Percentiles rank a stretch among this genome's conserved stretches.
Conservation (phyloP, 73 alveolate genomes). For the Uronychia setigera region DNA sequence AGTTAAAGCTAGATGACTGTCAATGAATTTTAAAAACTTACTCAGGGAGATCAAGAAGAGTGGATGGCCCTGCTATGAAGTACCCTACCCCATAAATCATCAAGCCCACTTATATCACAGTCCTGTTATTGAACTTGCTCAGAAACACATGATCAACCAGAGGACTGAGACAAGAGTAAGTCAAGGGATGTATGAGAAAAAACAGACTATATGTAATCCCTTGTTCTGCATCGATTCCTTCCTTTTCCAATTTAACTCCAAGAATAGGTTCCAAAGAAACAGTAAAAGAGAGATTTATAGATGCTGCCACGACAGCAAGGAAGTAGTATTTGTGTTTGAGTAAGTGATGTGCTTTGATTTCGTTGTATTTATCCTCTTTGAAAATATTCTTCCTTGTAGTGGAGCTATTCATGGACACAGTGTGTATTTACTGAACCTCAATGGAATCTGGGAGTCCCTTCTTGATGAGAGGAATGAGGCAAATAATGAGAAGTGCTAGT, state of each 20-base stretch:
- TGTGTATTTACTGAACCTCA: not conserved
- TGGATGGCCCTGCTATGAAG: conserved; percentile 13
- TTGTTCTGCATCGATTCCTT: conserved; percentile 4
- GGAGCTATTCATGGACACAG: too few species aligned
- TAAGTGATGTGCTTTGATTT: not conserved
- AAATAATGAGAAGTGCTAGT: not conserved
- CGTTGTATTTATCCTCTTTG: not conserved
- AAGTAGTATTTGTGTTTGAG: not conserved
- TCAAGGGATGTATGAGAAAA: conserved; percentile 20
- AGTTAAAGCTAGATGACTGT: not conserved
- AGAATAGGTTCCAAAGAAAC: conserved; percentile 15
- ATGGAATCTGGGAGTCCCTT: not conserved
- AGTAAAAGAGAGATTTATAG: not conserved
- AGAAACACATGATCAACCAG: conserved; percentile 6
- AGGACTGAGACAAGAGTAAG: conserved; percentile 4
- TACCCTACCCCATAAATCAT: conserved; percentile 6
- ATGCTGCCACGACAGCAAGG: conserved; percentile 5
- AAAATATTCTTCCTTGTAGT: not conserved
- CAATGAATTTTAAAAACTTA: not conserved
- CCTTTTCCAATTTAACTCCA: conserved; percentile 5
- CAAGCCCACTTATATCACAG: conserved; percentile 1
- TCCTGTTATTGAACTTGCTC: conserved; percentile 7
- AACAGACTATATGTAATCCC: not conserved
- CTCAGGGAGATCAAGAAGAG: not conserved
- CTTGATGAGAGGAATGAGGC: not conserved